Conservation (phyloP, 768 basidiomycete species). For the Punctularia strigosozonata region DNA sequence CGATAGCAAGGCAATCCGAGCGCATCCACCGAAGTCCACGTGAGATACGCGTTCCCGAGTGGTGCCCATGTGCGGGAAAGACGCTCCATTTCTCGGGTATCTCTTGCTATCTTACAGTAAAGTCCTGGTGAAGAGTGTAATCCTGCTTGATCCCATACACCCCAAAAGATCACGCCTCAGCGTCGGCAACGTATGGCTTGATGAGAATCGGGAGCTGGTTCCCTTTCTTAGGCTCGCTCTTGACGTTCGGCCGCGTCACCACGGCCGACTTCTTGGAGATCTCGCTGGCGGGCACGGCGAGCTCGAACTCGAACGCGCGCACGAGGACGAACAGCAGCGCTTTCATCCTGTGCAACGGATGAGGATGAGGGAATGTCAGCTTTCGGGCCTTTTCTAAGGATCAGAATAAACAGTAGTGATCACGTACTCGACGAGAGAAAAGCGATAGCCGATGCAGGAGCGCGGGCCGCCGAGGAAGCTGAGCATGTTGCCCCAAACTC, state of each 20-base stretch:
- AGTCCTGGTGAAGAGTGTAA: no score
- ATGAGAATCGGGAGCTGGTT: constrained; percentile 5
- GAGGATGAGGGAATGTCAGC: neutral
- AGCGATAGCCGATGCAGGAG: constrained; percentile 18
- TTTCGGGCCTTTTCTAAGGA: neutral
- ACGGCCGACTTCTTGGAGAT: constrained; percentile 1
- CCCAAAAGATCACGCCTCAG: no score
- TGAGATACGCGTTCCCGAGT: no score
- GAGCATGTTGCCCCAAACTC: constrained; percentile 12
- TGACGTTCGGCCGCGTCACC: neutral
- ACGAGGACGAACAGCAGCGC: constrained; percentile 13
- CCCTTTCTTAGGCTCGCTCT: neutral
- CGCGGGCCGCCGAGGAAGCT: constrained; percentile 18
- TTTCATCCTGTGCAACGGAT: constrained; percentile 10
- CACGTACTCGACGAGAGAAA: constrained; percentile 29
- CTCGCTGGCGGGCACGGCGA: constrained; percentile 7
- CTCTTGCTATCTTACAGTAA: no score
- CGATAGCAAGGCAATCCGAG: no score
- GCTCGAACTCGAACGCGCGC: constrained; percentile 12
- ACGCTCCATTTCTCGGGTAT: no score
- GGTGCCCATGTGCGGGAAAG: no score
- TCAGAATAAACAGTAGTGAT: neutral
- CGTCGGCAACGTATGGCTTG: neutral
- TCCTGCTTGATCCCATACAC: no score
- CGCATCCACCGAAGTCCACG: no score